Evolutionary conservation across 2,329 filamentous ascomycete species (phyloP).

Genomic region (Aspergillus sergii): DNA sequence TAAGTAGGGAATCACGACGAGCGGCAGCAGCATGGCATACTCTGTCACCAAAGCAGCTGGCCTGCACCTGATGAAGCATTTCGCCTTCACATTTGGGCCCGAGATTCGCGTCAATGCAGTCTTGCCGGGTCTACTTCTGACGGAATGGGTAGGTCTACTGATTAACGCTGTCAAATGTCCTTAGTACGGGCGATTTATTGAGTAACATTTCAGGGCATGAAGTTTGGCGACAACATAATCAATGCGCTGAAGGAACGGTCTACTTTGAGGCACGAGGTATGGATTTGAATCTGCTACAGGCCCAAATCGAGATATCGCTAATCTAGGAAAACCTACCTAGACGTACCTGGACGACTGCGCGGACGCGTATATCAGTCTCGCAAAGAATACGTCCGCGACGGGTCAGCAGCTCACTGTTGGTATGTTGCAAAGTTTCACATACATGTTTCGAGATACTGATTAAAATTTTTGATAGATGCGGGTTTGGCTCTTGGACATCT

Average conservation of each 20-base stretch:
- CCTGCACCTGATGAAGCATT: slow-evolving; percentile 67
- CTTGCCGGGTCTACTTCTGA: slow-evolving; percentile 65
- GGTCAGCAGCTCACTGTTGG: slow-evolving; percentile 3
- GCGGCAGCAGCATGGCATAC: slow-evolving; percentile 68
- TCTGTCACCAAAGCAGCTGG: slow-evolving; percentile 76
- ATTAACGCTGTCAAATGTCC: not conserved
- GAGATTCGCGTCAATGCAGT: slow-evolving; percentile 68
- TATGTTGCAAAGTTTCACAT: not conserved
- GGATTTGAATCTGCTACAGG: too few species aligned
- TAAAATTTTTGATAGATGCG: not conserved
- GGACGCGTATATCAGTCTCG: not conserved
- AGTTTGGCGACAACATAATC: not conserved
- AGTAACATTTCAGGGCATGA: not conserved
- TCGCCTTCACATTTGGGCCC: slow-evolving; percentile 63
- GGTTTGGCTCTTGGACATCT: not conserved
- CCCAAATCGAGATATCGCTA: not conserved
- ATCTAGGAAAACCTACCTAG: not conserved
- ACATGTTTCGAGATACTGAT: not conserved
- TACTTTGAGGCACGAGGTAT: slow-evolving; percentile 1
- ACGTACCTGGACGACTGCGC: slow-evolving; percentile 2
- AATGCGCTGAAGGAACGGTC: not conserved
- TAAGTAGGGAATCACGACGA: slow-evolving; percentile 49
- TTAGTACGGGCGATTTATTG: not conserved
- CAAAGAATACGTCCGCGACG: slow-evolving; percentile 1
- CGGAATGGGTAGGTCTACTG: slow-evolving; percentile 60